Evolutionary conservation across 2,329 filamentous ascomycete species (phyloP).

Genomic region (Microsporum canis): DNA sequence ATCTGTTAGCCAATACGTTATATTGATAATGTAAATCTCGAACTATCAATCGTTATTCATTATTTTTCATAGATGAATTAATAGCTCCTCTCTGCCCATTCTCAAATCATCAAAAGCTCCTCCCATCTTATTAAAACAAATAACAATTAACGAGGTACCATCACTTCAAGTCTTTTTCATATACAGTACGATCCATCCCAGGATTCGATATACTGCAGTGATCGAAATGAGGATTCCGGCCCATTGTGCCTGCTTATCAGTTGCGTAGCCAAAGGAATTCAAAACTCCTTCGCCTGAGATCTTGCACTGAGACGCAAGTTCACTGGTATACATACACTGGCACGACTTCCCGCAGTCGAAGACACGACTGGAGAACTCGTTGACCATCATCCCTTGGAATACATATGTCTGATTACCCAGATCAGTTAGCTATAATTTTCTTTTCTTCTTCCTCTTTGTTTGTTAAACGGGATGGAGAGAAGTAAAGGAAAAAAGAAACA

Average conservation of each 20-base stretch:
- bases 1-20: not conserved
- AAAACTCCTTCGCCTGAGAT: constrained; percentile 63
- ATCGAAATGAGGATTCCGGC: constrained; percentile 70
- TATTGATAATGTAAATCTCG: not conserved
- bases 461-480: not conserved
- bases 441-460: not conserved
- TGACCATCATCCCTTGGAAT: constrained; percentile 88
- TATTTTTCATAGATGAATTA: not conserved
- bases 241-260: constrained; percentile 53
- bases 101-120: not conserved
- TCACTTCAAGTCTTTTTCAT: constrained; percentile 19
- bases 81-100: not conserved
- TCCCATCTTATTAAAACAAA: not conserved
- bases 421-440: not conserved
- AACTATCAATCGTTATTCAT: not conserved
- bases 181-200: constrained; percentile 53
- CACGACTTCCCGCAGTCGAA: constrained; percentile 52
- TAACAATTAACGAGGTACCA: not conserved
- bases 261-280: constrained; percentile 56
- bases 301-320: constrained; percentile 51
- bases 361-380: constrained; percentile 58
- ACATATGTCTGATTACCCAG: constrained; percentile 49
- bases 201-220: constrained; percentile 58
- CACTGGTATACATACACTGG: constrained; percentile 59
- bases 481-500: not conserved